Evolutionary conservation across 768 basidiomycete genomes (phyloP).

Genomic region (Phaffia australis): DNA sequence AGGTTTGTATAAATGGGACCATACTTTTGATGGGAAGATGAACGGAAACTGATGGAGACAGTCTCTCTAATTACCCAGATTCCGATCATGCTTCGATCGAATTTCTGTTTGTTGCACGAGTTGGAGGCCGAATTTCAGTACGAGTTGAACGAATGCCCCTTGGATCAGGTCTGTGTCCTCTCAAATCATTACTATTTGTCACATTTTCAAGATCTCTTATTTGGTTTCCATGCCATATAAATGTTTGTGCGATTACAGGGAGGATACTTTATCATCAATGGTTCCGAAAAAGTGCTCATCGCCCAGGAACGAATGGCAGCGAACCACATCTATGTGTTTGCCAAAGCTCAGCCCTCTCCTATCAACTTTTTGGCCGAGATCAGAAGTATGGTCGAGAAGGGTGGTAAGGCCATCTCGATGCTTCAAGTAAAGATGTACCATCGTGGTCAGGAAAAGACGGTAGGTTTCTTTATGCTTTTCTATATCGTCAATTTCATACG

Average conservation of each 20-base stretch:
- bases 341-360: slow-evolving; percentile 91
- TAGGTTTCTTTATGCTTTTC: slow-evolving; percentile 41
- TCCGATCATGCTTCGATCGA: slow-evolving; percentile 93
- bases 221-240: not conserved
- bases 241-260: slow-evolving; percentile 44
- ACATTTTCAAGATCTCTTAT: not conserved
- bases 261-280: slow-evolving; percentile 99
- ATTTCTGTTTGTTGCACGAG: slow-evolving; percentile 80
- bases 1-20: slow-evolving; percentile 45
- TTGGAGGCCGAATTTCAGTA: slow-evolving; percentile 70
- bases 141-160: slow-evolving; percentile 94
- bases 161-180: slow-evolving; percentile 50
- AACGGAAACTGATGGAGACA: not conserved
- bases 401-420: slow-evolving; percentile 94
- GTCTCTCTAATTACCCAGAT: slow-evolving; percentile 46
- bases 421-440: slow-evolving; percentile 98
- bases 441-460: slow-evolving; percentile 73
- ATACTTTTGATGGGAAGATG: not conserved
- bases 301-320: slow-evolving; percentile 99
- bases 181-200: not conserved
- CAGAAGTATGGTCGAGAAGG: slow-evolving; percentile 91
- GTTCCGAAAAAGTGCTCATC: slow-evolving; percentile 98
- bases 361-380: slow-evolving; percentile 95
- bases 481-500: not conserved
- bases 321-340: slow-evolving; percentile 98